Base-by-base conservation (phyloP, 2,329 filamentous ascomycete genomes). In the Gliomastix tumulicola region DNA sequence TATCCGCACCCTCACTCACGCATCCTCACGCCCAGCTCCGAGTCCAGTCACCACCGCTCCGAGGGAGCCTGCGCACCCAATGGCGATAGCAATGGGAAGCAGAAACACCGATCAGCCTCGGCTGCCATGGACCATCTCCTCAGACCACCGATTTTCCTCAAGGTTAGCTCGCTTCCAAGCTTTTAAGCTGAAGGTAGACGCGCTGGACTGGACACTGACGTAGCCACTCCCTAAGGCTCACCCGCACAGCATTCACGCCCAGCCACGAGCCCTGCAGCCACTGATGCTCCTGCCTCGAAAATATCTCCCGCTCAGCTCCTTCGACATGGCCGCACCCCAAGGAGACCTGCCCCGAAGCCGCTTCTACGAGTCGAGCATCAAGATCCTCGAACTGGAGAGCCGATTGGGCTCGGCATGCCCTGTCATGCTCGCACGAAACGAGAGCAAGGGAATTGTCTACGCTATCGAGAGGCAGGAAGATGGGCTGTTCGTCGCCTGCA, bases 401-500 rank as follows among this genome's bases (percentile, higher is more conserved):
- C 76, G 74, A n/a, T 66, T 76, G 47, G 71, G 70, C 40, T 68
- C 63, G 16, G 57, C 60, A 10, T 64, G 71, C 12, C 71, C 69
- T 40, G 62, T 85, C 13, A 66, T 87, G 9, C 64, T 87, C 40
- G 79, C 77, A 20, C 67, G 75, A 40, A 66, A 74, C 31, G 74
- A 82, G 30, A 62, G 68, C 19, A 70, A 67, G 41, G 64, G 66
- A 38, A 65, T 63, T 23, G 44, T 75, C 0, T 83, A 77, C 51
- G 80, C 71, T 11, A 60, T 86, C n/a, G 84, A 89, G 60, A 69
- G 76, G 18, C 76, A 84, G 23, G 63, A 68, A 13, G 57, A 62
- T 32, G 71, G 71, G 1, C 63, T 82, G 4, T 89, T 85, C 53
- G 74, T 76, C 10, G 54, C 87, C 19, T 88, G 81, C 55, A 79